Evolutionary conservation across 371 early-diverging fungal genomes (phyloP), one percentile per base, ranked within the genome.

Genomic region (Parasitella parasitica): DNA sequence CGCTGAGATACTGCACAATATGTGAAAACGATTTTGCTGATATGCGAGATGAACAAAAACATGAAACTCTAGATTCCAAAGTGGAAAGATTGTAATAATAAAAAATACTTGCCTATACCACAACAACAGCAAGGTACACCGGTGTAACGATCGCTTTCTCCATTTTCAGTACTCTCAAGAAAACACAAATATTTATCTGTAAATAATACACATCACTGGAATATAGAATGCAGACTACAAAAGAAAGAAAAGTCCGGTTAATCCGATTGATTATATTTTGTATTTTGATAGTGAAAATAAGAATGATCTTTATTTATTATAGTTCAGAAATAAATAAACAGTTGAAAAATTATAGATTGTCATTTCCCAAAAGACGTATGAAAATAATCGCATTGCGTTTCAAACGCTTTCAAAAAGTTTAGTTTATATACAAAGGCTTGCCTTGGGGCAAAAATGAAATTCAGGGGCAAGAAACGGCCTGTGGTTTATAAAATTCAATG

Each of bases 81-180:
- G 32, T 32, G 32, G 32, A 32, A 32, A 32, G 32, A 32, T 46
- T 46, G 46, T 46, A 46, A 46, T 20, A 46, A 46, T 46, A 46
- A 24, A 46, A 46, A 9, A 46, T 6, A 24, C 24, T 20, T 46
- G 24, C 46, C 12, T 3, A 24, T 46, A 46, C 46, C 24, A 46
- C 24, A 5, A 46, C 46, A 46, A 46, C 46, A 46, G 32, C 4
- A 46, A 24, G 13, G 46, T 46, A 24, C 13, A 46, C 24, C 8
- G n/a, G 59, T 59, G 39, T 51, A 46, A 59, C 59, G 28, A 18
- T 51, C 59, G 59, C 59, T 59, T 59, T 51, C 37, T 7, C 59
- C 36, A 38, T 9, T 22, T 55, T 12, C 38, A 36, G 55, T 26
- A 39, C 26, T 38, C 24, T 24, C 13, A 12, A 24, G 24, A 24